Evolutionary conservation across 176 grass and related monocot genomes (phyloP), one percentile per base, ranked within the genome.

Genomic region (Raddia distichophylla): DNA sequence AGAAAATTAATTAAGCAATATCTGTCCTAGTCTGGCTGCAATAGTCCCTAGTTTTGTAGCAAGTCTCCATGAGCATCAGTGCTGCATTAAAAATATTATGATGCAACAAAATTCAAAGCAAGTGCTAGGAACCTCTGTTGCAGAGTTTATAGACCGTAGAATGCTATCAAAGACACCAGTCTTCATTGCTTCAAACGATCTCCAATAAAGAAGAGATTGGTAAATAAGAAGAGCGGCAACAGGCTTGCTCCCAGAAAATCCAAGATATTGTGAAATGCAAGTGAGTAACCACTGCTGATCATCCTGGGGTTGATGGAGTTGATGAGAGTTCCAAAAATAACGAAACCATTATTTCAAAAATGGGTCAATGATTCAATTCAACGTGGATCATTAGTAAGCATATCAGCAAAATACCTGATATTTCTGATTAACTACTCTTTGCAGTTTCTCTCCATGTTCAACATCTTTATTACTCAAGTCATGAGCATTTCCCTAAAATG

Each of bases 161-260:
- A 94, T 86, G 74, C 22, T 87, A 57, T 94, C 89, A 56, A 94
- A 91, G 80, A 90, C 59, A 71, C 69, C 20, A 0, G 88, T 94
- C 69, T 90, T 94, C 85, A 91, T 89, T 71, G 85, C 82, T 94
- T 94, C 91, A 91, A 94, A 94, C 67, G 91, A 94, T 91, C 85
- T 94, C 91, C 91, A 94, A 59, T 80, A 74, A 69, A 91, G 44
- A 69, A 94, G 79, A 82, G 79, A 89, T 82, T 88, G 89, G 53
- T 94, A 91, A 83, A 94, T 94, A 82, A 94, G 82, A 81, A 91
- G 83, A 65, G 91, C 86, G 65, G 86, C 86, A 78, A 91, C 86
- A 76, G 91, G 91, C 51, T 84, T 64, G 47, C 83, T 85, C 54
- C 89, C 83, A 67, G 81, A 85, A 88, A 94, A 94, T 71, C 91